Evolutionary conservation across 2,329 filamentous ascomycete species (phyloP), one percentile per base, ranked within the genome.

Genomic region (Fusarium kyushuense): DNA sequence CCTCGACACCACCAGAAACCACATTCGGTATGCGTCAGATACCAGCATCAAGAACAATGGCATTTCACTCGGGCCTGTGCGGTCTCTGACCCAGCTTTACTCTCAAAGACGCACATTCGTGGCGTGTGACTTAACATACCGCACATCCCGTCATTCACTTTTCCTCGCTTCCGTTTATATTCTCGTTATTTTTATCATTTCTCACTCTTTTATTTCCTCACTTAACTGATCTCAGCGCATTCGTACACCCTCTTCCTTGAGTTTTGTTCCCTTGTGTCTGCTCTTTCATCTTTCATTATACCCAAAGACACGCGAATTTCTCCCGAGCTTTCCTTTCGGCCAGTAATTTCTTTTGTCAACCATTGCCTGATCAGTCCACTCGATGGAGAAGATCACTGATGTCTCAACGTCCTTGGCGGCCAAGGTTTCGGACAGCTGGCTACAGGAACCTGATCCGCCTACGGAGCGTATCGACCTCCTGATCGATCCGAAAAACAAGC

Each of bases 401-500:
- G 17, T 40, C 12, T 9, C 40, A 9, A 32, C 42, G 3, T 58
- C 23, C 2, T 56, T 56, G 12, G 49, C 19, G 8, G 14, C 23
- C n/a, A 42, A 47, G 5, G 61, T 58, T 14, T 19, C 51, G 5
- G 17, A 5, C 11, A 17, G 10, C 4, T 43, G 43, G 2, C 56
- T 67, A 16, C 23, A 60, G 27, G 7, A 45, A 21, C 29, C 42
- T 3, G 51, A 63, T 9, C 30, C 25, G 17, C 55, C 51, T 14
- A 29, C 58, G 16, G 14, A 55, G 9, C 63, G 75, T 7, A 52
- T 71, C 25, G 66, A 75, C n/a, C 62, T 69, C 36, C 38, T 61
- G 27, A 70, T 79, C 38, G 56, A 46, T 1, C 73, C 74, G 32
- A 72, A 65, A 30, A 59, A 74, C 33, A 41, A 63, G 13, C 42